Evolutionary conservation across 495 filamentous ascomycete species (phyloP), one percentile per base, ranked within the genome.

Genomic region (Penicillium daleae): DNA sequence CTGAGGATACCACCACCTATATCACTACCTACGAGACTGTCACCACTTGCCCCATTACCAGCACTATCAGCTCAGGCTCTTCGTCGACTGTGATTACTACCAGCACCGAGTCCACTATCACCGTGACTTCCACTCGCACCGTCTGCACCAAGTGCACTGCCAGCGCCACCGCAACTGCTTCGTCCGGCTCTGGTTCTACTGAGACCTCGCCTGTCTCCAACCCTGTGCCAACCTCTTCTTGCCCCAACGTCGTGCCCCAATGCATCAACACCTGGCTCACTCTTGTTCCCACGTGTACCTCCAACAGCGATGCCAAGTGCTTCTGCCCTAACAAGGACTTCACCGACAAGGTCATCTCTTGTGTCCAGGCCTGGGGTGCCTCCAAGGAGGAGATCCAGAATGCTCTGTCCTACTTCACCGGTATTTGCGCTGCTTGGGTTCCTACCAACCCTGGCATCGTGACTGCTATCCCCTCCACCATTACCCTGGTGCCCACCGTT

Each of bases 221-320:
- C 27, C 33, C 67, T 32, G 56, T 57, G 26, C 60, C 70, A 22
- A 58, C 64, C 29, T 66, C 75, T 2, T 64, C 72, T 27, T 92
- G 88, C 83, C 93, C 93, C 52, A 78, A 78, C 59, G 83, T 90
- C 42, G 88, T 98, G 17, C 92, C 93, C 57, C 87, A 87, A 64
- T 98, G 94, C 80, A 82, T 98, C 78, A 96, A 97, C 86, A 97
- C 94, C 66, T 97, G 92, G 92, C 75, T 96, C 65, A 63, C 57
- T 21, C 85, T 88, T 66, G 80, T 79, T 63, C 82, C 87, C 37
- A 83, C 84, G 75, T 97, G 94, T 86, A 81, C 75, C 62, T 90
- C 92, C 80, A 97, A 96, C 87, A 86, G 89, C 51, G 90, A 96
- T 67, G 75, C 83, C 37, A 73, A 78, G 61, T 98, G 95, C 87